phyloP scores from a whole-genome alignment of 169 alveolate species.

The Eimeria acervulina region DNA sequence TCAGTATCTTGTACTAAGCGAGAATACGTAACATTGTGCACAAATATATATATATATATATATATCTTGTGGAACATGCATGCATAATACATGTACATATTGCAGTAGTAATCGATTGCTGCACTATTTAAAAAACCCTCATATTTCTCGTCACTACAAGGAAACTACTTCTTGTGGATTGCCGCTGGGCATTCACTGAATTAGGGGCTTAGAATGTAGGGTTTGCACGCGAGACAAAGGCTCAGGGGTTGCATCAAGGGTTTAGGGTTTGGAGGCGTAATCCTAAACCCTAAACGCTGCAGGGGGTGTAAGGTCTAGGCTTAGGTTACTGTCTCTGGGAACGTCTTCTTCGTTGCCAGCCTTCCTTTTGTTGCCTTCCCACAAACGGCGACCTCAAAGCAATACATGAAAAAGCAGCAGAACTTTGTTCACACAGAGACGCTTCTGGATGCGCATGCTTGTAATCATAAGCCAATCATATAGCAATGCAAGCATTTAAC shows the following conservation, averaged over 20 bases:
- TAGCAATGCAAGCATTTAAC: too few relatives aligned
- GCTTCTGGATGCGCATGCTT: too few relatives aligned
- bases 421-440: too few relatives aligned
- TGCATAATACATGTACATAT: neutral
- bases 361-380: conserved; percentile 70
- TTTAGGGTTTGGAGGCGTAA: neutral
- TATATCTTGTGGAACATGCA: too few relatives aligned
- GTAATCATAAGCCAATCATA: too few relatives aligned
- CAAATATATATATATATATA: too few relatives aligned
- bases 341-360: conserved; percentile 58
- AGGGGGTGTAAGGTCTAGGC: neutral
- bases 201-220: neutral
- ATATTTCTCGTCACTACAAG: neutral
- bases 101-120: neutral
- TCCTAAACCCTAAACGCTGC: too few relatives aligned
- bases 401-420: neutral
- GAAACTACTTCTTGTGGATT: neutral
- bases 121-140: neutral
- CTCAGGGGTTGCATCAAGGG: neutral
- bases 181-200: neutral
- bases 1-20: too few relatives aligned
- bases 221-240: neutral
- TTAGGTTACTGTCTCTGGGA: conserved; percentile 60
- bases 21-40: neutral
- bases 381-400: conserved; percentile 38